Base-by-base conservation (phyloP, 2,329 filamentous ascomycete genomes). In the Pyricularia sp. region DNA sequence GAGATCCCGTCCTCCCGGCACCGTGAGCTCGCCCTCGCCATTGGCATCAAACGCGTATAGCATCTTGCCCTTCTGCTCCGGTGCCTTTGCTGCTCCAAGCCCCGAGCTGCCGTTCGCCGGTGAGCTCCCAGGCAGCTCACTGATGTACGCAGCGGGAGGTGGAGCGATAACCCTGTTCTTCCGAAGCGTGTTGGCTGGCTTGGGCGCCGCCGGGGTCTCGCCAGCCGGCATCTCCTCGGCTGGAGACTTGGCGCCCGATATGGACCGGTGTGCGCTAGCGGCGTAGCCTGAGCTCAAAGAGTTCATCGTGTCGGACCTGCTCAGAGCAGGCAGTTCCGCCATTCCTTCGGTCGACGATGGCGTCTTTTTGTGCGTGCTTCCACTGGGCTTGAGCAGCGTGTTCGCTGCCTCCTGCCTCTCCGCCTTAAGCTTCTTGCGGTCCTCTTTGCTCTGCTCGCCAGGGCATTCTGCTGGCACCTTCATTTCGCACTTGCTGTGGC, bases 401-500 rank as follows among this genome's bases (percentile, higher is more conserved):
- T 90, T 92, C 14, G 94, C 91, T 4, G 89, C 85, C 70, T 92
- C 90, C 79, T 98, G 94, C 70, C 94, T 87, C 77, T 94, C 90
- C 61, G 86, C 85, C 79, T 98, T 98, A 73, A 97, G 84, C 75
- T 94, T 96, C 83, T 97, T 99, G 81, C 90, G 94, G 74, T 97
- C 94, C 71, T 98, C 95, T 79, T 98, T 99, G 71, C 85, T 90
- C 76, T 95, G 88, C 76, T 98, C 95, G 66, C 95, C 95, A 0
- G 95, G 95, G 76, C 95, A 99, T 76, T 97, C 92, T 9, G 95
- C 92, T 0, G 95, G 93, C 0, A 98, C 95, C 80, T 98, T 99
- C 90, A 99, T 95, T 81, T 99, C 93, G 78, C 95, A 99, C 81
- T 99, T 99, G 83, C 90, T 96, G 80, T 99, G 95, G 76, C 95